Percentiles rank a stretch among this genome's conserved stretches.
Evolutionary conservation across 2,329 filamentous ascomycete species (phyloP).

Genomic region (Fusarium chuoi): DNA sequence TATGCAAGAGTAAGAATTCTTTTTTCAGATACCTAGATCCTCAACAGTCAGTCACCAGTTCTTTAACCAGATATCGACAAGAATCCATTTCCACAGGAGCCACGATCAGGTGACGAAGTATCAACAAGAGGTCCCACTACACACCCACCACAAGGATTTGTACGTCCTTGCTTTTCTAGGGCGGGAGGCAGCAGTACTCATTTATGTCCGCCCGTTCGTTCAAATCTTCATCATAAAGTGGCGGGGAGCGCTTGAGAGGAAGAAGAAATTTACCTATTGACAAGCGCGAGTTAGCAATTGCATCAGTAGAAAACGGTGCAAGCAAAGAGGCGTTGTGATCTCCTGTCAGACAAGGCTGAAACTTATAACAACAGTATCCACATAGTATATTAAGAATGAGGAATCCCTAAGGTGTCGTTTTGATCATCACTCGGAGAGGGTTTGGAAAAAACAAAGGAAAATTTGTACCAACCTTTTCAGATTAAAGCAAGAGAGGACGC

Average conservation of each 20-base stretch:
- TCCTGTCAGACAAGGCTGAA: constrained; percentile 76
- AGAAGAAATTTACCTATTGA: constrained; percentile 54
- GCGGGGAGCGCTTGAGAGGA: constrained; percentile 13
- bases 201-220: constrained; percentile 78
- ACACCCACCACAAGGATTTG: constrained; percentile 67
- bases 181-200: constrained; percentile 61
- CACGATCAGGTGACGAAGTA: constrained; percentile 72
- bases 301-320: constrained; percentile 5
- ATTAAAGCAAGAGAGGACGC: constrained; percentile 10
- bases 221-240: constrained; percentile 70
- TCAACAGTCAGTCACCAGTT: constrained; percentile 47
- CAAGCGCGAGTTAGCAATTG: constrained; percentile 51
- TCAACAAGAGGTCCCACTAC: constrained; percentile 69
- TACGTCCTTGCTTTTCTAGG: constrained; percentile 68
- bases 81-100: constrained; percentile 44
- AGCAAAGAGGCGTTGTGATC: constrained; percentile 42
- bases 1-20: constrained; percentile 26
- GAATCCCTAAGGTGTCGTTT: constrained; percentile 72
- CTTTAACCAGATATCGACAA: constrained; percentile 41
- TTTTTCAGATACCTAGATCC: constrained; percentile 50
- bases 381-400: constrained; percentile 74
- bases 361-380: constrained; percentile 70
- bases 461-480: constrained; percentile 59
- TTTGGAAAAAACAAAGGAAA: not conserved
- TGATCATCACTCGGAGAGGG: constrained; percentile 66